Evolutionary conservation across 768 basidiomycete species (phyloP), one percentile per base, ranked within the genome.

Genomic region (Tylopilus subfusipes): DNA sequence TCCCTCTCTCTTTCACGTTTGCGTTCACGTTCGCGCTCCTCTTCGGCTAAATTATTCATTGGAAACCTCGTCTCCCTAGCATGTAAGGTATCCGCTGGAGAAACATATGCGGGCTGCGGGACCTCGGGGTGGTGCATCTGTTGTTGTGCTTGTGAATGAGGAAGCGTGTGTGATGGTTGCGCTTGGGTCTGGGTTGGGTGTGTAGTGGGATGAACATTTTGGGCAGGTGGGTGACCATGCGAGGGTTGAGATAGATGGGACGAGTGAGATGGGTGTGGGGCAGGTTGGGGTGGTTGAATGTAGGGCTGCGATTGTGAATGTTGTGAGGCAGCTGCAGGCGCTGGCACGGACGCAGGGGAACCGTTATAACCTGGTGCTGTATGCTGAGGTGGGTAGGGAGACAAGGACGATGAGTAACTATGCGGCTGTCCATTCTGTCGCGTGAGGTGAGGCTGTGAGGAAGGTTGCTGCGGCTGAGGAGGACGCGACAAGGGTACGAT

Each of bases 231-330:
- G 19, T 63, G 66, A 5, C 50, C 56, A 42, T 60, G 68, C 5
- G 57, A 53, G 8, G 54, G 19, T 22, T 67, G 67, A 6, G 62
- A 33, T 3, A 51, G 7, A 19, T 63, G 60, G 5, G 54, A 50
- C 8, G 56, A 42, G 34, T 60, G 57, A 19, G 59, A 55, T 12
- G 57, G 14, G 19, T 59, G 67, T 11, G 38, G 14, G 10, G 50
- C 16, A 18, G 57, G 16, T 30, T 56, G 65, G 16, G 56, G 29
- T 12, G 42, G 53, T 3, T 42, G 52, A 30, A 59, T 53, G 31
- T 57, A 68, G 6, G 69, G 60, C 13, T 74, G 74, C 21, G 72
- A 63, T 11, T 67, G 68, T 1, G 65, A 55, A 22, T 59, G 64
- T 24, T 54, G 12, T 30, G 58, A 52, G 13, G 40, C 38, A 6